Conservation (phyloP, 2,329 filamentous ascomycete genomes). For the Nakataea oryzae region DNA sequence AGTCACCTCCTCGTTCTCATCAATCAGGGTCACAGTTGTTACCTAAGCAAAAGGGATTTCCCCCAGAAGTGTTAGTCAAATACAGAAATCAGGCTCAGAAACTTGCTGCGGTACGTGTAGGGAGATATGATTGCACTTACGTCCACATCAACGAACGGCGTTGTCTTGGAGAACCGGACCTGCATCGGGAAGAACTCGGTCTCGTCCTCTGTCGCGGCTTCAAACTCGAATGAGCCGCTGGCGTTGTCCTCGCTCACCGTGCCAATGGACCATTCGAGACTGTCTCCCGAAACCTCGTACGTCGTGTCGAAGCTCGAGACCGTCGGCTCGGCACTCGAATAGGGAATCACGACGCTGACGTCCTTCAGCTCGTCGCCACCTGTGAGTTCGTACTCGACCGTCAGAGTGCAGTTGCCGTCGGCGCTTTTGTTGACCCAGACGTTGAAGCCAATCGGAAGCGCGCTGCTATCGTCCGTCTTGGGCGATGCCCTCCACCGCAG, state of each 20-base stretch:
- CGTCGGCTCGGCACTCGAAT: slow-evolving; percentile 70
- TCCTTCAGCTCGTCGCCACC: slow-evolving; percentile 70
- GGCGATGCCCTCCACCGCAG: slow-evolving; percentile 85
- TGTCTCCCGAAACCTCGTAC: slow-evolving; percentile 89
- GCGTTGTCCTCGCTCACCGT: slow-evolving; percentile 72
- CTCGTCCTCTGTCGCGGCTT: slow-evolving; percentile 78
- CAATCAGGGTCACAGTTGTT: slow-evolving; percentile 56
- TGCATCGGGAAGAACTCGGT: slow-evolving; percentile 98
- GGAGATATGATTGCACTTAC: slow-evolving; percentile 44
- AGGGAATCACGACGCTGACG: slow-evolving; percentile 82
- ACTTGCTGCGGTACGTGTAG: not conserved
- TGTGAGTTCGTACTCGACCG: slow-evolving; percentile 89
- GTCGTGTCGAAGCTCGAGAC: slow-evolving; percentile 90
- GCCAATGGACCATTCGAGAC: slow-evolving; percentile 88
- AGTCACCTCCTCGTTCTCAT: slow-evolving; percentile 67
- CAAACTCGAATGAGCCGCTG: slow-evolving; percentile 88
- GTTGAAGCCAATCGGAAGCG: slow-evolving; percentile 89
- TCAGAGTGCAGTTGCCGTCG: slow-evolving; percentile 75
- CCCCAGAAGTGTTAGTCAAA: slow-evolving; percentile 13
- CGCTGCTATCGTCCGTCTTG: slow-evolving; percentile 66
- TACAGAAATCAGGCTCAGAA: not conserved
- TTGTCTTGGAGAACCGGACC: slow-evolving; percentile 75
- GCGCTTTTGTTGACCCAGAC: slow-evolving; percentile 92
- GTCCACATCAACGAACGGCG: slow-evolving; percentile 85
- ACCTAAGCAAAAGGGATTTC: slow-evolving; percentile 33